Conservation (phyloP, 1,284 basidiomycete genomes). For the Ustilago lituana region DNA sequence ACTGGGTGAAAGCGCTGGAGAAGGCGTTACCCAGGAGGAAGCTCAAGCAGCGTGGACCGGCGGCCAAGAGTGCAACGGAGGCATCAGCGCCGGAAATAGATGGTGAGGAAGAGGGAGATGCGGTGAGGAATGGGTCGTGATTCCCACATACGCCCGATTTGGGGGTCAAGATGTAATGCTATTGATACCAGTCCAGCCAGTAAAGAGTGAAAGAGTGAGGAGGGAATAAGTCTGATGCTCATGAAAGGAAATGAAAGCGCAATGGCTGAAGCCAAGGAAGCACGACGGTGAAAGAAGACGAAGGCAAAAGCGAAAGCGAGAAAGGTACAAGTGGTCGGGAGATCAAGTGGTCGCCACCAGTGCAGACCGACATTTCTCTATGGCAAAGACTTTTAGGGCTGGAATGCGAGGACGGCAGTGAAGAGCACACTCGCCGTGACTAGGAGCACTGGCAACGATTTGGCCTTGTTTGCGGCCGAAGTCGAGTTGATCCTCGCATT, state of each 20-base stretch:
- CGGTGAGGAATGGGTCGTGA: constrained; percentile 5
- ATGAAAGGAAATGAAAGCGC: background rate
- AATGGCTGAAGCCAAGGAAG: background rate
- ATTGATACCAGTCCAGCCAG: constrained; percentile 23
- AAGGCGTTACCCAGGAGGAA: constrained; percentile 36
- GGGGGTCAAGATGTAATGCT: constrained; percentile 2
- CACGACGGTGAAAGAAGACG: constrained; percentile 2
- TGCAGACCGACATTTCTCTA: constrained; percentile 17
- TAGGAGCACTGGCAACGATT: constrained; percentile 26
- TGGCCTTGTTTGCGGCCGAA: constrained; percentile 18
- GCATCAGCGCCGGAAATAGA: background rate
- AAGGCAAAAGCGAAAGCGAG: background rate
- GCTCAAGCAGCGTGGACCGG: constrained; percentile 25
- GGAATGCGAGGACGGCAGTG: constrained; percentile 22
- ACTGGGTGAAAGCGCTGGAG: constrained; percentile 69
- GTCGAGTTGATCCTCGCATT: constrained; percentile 28
- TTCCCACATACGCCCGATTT: background rate
- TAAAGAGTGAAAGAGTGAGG: constrained; percentile 13
- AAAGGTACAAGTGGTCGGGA: too few species aligned
- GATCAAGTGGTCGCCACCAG: constrained; percentile 31
- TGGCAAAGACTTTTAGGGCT: constrained; percentile 8
- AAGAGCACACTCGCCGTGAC: constrained; percentile 23
- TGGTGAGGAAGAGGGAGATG: constrained; percentile 9
- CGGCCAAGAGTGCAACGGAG: constrained; percentile 1
- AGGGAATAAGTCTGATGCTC: constrained; percentile 2